These are phyloP conservation scores for Starmera quercuum DNA, from an alignment of 805 yeast genomes.

Conservation along the genomic window DNA sequence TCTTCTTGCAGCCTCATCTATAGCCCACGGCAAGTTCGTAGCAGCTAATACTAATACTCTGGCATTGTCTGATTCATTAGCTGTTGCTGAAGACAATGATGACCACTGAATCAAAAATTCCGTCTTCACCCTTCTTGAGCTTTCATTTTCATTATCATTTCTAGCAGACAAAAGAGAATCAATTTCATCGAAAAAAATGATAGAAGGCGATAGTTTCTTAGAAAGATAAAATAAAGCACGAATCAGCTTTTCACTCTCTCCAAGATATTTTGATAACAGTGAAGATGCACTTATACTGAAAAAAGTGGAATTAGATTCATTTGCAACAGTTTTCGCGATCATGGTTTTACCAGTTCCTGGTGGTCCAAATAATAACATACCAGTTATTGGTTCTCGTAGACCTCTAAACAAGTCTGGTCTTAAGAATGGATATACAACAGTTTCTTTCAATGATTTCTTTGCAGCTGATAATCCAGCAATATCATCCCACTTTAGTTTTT, in stretches of 20 bases:
- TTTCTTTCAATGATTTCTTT: slow-evolving; percentile 81
- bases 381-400: slow-evolving; percentile 87
- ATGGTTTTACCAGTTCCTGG: slow-evolving; percentile 99
- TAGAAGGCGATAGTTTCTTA: slow-evolving; percentile 80
- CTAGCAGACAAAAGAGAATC: slow-evolving; percentile 84
- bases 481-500: slow-evolving; percentile 91
- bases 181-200: slow-evolving; percentile 93
- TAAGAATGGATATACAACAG: slow-evolving; percentile 91
- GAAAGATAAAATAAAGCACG: slow-evolving; percentile 83
- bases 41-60: slow-evolving; percentile 91
- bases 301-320: slow-evolving; percentile 88
- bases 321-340: slow-evolving; percentile 95
- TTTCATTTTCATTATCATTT: slow-evolving; percentile 68
- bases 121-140: slow-evolving; percentile 82
- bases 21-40: slow-evolving; percentile 94
- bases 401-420: slow-evolving; percentile 92
- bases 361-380: slow-evolving; percentile 95
- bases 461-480: slow-evolving; percentile 90
- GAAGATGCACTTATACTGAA: slow-evolving; percentile 89
- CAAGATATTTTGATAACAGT: slow-evolving; percentile 78
- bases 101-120: slow-evolving; percentile 96
- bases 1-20: slow-evolving; percentile 94
- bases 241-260: slow-evolving; percentile 91
- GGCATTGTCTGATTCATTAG: slow-evolving; percentile 36
- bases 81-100: slow-evolving; percentile 79